Base-by-base conservation (phyloP, 164 flowering plant genomes). In the Vitis rotundifolia region DNA sequence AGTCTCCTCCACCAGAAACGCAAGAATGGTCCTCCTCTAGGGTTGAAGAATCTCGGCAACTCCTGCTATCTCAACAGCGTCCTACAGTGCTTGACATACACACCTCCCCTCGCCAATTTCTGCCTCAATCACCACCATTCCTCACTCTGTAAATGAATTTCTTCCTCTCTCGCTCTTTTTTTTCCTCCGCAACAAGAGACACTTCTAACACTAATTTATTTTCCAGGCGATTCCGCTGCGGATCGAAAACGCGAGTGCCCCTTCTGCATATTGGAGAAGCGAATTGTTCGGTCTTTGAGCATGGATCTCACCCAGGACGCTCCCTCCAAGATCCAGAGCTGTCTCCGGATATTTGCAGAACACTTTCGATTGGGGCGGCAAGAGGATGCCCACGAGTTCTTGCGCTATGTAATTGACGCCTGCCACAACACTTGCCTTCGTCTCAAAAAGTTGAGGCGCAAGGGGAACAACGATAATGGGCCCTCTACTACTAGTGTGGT, bases 371-470 rank as follows among this genome's bases (percentile, higher is more conserved):
- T 14, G 5, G 97, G 94, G 0, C 81, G 91, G 68, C 99, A 96
- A 65, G 99, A 96, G 81, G 99, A 96, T 68, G 99, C 99, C 0
- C 99, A 96, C 69, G 99, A 96, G 82, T 96, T 96, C 76, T 80
- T 96, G 29, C 90, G 97, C 0, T 92, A 84, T 66, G 97, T 96
- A 15, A 91, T 96, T 22, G 99, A 93, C 69, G 97, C 97, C 2
- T 96, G 99, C 66, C 92, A 93, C 73, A 90, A 85, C 73, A 80
- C 92, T 15, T 91, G 93, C 72, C 82, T 93, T 54, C 85, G 90
- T 19, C 70, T 90, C 64, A 91, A 84, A 81, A 90, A 89, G 81
- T 68, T 84, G 74, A 81, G 80, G 11, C 76, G 77, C 57, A 78
- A 77, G 52, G 78, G 73, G 51, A 59, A 68, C 73, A 73, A 26